A percentile compares a stretch with the other conserved stretches of the same genome.
phyloP scores from a whole-genome alignment of 257 asterid genomes.

The Solanum peruvianum region DNA sequence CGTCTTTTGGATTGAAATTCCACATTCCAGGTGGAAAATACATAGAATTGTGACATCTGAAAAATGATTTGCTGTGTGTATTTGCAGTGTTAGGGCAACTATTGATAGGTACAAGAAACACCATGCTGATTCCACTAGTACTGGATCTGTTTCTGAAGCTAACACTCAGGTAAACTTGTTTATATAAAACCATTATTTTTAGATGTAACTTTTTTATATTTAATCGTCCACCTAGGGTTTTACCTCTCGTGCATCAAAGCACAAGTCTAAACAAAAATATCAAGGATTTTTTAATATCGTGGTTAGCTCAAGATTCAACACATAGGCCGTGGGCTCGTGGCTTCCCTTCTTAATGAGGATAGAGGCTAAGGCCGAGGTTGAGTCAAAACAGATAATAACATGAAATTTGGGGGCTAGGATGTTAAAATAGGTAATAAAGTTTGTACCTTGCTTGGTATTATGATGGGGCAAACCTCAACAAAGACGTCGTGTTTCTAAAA shows the following conservation, averaged over 20 bases:
- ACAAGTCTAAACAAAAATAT: not conserved
- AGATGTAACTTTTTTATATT: not conserved
- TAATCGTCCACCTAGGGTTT: not conserved
- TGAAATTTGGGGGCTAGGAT: not conserved
- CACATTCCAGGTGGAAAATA: too few relatives aligned
- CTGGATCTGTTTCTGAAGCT: slow-evolving; percentile 75
- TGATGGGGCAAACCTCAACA: too few relatives aligned
- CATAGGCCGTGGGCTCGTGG: not conserved
- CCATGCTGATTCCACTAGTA: slow-evolving; percentile 42
- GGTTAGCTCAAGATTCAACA: not conserved
- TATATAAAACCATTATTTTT: not conserved
- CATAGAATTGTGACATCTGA: not conserved
- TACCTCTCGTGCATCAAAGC: not conserved
- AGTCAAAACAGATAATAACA: not conserved
- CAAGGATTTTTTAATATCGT: not conserved
- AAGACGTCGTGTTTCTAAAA: not conserved
- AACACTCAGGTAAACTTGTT: slow-evolving; percentile 46
- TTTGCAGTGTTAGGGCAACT: slow-evolving; percentile 70
- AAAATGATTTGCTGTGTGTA: not conserved
- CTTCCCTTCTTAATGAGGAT: not conserved
- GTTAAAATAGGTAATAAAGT: not conserved
- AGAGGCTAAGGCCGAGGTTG: not conserved
- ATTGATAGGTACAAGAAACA: slow-evolving; percentile 88
- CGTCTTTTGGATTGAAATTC: too few relatives aligned
- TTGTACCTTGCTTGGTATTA: not conserved